These are phyloP conservation scores for Rutidosis leptorrhynchoides DNA, from an alignment of 129 eudicot species.

Conservation along the genomic window DNA sequence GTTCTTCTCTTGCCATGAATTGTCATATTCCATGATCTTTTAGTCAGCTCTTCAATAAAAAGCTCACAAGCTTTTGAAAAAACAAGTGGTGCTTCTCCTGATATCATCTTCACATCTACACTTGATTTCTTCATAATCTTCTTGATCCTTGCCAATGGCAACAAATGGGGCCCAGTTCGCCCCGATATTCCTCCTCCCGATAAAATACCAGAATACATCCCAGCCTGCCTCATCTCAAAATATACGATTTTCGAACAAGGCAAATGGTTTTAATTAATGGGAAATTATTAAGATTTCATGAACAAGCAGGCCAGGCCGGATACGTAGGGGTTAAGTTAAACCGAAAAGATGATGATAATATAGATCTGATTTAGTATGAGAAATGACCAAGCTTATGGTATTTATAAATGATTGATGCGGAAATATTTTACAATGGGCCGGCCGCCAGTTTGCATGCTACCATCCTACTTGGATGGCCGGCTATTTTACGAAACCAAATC, in stretches of 20 bases:
- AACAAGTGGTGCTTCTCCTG: constrained; percentile 80
- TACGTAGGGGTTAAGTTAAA: no score
- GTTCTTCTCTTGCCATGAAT: constrained; percentile 71
- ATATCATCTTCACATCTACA: constrained; percentile 76
- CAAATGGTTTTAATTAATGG: neutral
- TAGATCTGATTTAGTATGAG: constrained; percentile 20
- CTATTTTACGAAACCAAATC: constrained; percentile 17
- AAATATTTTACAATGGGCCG: constrained; percentile 20
- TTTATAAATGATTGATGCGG: neutral
- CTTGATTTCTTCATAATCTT: constrained; percentile 83
- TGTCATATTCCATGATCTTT: constrained; percentile 58
- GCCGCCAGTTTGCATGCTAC: constrained; percentile 32
- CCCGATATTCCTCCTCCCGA: constrained; percentile 57
- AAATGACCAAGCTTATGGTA: constrained; percentile 1
- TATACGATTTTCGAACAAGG: neutral
- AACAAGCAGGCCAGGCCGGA: no score
- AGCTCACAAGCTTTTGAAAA: constrained; percentile 77
- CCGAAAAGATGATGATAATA: constrained; percentile 17
- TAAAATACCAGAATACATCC: constrained; percentile 52
- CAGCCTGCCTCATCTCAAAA: constrained; percentile 64
- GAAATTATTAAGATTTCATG: neutral
- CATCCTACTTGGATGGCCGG: constrained; percentile 29
- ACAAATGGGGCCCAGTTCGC: constrained; percentile 53
- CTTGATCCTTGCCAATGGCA: constrained; percentile 82
- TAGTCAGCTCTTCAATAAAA: constrained; percentile 64